phyloP scores from a whole-genome alignment of 176 grass and related monocot species.

The Elaeis guineensis region DNA sequence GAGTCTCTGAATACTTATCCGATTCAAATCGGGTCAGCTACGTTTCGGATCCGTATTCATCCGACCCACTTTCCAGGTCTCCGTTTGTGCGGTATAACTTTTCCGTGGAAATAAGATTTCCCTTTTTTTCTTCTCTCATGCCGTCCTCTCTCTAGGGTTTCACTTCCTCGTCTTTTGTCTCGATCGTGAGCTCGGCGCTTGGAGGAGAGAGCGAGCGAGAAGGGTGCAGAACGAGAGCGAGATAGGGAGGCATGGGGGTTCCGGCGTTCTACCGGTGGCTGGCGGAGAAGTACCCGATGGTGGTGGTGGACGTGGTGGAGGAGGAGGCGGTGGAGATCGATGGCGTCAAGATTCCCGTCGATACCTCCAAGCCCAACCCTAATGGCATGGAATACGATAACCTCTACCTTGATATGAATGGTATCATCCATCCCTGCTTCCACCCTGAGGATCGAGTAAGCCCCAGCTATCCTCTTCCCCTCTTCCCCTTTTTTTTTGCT shows the following conservation, averaged over 20 bases:
- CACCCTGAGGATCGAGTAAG: slow-evolving; percentile 65
- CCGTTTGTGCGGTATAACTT: too few relatives aligned
- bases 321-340: slow-evolving; percentile 87
- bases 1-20: too few relatives aligned
- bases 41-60: too few relatives aligned
- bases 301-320: slow-evolving; percentile 91
- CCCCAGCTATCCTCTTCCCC: neutral
- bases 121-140: too few relatives aligned
- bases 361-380: slow-evolving; percentile 85
- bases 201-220: too few relatives aligned
- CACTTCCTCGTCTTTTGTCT: too few relatives aligned
- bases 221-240: neutral
- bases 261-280: slow-evolving; percentile 96
- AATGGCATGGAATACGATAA: slow-evolving; percentile 76
- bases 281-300: slow-evolving; percentile 97
- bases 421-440: slow-evolving; percentile 83
- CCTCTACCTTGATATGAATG: slow-evolving; percentile 92
- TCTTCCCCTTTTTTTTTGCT: neutral
- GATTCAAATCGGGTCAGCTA: too few relatives aligned
- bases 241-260: slow-evolving; percentile 51
- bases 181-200: too few relatives aligned
- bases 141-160: too few relatives aligned
- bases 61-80: too few relatives aligned
- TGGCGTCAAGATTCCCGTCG: slow-evolving; percentile 68
- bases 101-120: too few relatives aligned